These are phyloP conservation scores for Bullera alba DNA, from an alignment of 768 basidiomycete genomes.

Conservation along the genomic window DNA sequence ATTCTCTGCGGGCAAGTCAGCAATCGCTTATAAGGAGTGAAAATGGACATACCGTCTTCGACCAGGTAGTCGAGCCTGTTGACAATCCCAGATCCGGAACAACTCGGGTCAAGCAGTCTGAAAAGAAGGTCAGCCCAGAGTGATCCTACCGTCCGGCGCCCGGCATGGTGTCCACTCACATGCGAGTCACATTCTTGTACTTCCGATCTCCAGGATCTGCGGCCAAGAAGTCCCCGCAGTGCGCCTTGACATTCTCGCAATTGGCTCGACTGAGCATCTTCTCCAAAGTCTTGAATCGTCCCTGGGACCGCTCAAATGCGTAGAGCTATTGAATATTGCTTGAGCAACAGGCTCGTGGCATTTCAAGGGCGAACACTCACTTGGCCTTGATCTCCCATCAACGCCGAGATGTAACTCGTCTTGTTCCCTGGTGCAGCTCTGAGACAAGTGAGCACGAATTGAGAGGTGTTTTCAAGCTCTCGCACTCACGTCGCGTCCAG, in stretches of 20 bases:
- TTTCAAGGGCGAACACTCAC: conserved; percentile 50
- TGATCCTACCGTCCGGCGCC: neutral
- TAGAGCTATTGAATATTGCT: conserved; percentile 49
- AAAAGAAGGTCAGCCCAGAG: neutral
- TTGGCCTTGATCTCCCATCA: conserved; percentile 76
- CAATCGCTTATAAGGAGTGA: conserved; percentile 3
- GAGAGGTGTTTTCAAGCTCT: neutral
- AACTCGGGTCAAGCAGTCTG: conserved; percentile 90
- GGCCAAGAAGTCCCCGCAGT: conserved; percentile 76
- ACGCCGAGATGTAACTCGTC: conserved; percentile 82
- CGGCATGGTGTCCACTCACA: conserved; percentile 54
- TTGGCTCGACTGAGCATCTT: conserved; percentile 77
- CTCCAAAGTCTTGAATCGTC: conserved; percentile 72
- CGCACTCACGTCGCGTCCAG: conserved; percentile 70
- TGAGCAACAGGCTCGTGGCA: no score
- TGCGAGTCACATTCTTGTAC: conserved; percentile 69
- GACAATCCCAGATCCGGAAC: conserved; percentile 88
- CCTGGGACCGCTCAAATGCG: conserved; percentile 82
- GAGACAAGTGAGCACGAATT: neutral
- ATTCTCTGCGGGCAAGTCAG: conserved; percentile 48
- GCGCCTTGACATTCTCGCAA: conserved; percentile 69
- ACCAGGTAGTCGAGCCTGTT: conserved; percentile 80
- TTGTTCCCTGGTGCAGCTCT: conserved; percentile 93
- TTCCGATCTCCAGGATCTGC: conserved; percentile 61
- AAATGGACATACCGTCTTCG: conserved; percentile 56